Evolutionary conservation across 1,139 yeast species (phyloP), one percentile per base, ranked within the genome.

Genomic region (Lodderomyces oxycetoniae): DNA sequence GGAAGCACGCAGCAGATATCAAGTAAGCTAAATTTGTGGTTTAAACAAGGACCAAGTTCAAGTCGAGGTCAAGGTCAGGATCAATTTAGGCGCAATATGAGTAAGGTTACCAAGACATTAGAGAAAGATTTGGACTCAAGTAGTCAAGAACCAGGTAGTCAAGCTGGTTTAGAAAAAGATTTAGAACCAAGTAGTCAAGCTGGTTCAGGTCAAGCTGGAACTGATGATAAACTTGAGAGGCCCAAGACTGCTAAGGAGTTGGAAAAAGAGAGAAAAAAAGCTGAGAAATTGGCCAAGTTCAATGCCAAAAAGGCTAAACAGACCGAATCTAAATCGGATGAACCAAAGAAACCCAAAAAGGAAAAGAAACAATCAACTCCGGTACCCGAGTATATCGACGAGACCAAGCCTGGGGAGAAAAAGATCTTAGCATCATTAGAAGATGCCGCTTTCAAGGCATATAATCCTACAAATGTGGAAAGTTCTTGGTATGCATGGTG

Each of bases 401-500:
- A 68, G 42, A 91, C 98, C 35, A 73, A 68, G 37, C 78, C 85
- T 5, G 98, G 98, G 42, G 95, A 89, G 49, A 93, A 91, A 76
- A 91, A 91, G 65, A 63, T 81, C 20, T 74, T 91, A 46, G 83
- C 77, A 16, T 76, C 89, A 27, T 73, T 91, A 40, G 96, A 91
- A 31, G 95, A 89, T 55, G 91, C 96, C 16, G 80, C 97, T 16
- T 76, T 91, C 56, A 89, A 91, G 63, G 93, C 97, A 10, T 91
- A 91, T 63, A 84, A 77, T 53, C 98, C 99, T 26, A 75, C 77
- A 49, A 82, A 81, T 48, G 97, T 93, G 33, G 99, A 91, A 64
- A 81, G 94, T 39, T 87, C 96, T 12, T 91, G 99, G 99, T 89
- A 91, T 63, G 78, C 77, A 20, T 91, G 98, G 98, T 91, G 99